A percentile compares a stretch with the other conserved stretches of the same genome.
phyloP scores from a whole-genome alignment of 2,329 filamentous ascomycete species.

The Phaeosphaeriaceae sp. region DNA sequence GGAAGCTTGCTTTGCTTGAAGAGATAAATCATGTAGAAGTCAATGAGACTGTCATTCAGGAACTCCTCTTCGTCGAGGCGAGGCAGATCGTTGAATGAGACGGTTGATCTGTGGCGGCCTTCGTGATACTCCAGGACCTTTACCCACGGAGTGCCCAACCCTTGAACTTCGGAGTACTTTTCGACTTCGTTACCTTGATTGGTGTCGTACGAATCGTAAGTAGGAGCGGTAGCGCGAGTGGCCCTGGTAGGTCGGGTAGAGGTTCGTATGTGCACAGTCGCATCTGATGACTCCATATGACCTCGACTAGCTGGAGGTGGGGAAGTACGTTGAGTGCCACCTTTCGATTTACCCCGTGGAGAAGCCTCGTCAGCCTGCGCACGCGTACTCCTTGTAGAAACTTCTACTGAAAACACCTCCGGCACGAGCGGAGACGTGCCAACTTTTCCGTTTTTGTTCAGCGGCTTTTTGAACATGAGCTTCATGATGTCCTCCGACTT shows the following conservation, averaged over 20 bases:
- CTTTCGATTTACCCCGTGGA: not conserved
- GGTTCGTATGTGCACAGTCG: not conserved
- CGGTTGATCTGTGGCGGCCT: slow-evolving; percentile 67
- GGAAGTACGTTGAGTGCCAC: not conserved
- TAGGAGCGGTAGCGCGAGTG: slow-evolving; percentile 2
- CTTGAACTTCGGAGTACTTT: slow-evolving; percentile 28
- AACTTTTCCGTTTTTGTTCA: slow-evolving; percentile 20
- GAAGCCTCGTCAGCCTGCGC: not conserved
- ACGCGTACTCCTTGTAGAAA: not conserved
- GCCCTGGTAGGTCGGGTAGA: not conserved
- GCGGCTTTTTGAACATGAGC: slow-evolving; percentile 17
- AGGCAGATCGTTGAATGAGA: slow-evolving; percentile 75
- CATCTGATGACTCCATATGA: not conserved
- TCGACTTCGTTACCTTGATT: slow-evolving; percentile 4
- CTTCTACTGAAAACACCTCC: not conserved
- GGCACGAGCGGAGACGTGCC: slow-evolving; percentile 6
- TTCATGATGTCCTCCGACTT: slow-evolving; percentile 11
- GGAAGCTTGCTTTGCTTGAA: slow-evolving; percentile 51
- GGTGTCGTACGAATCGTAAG: not conserved
- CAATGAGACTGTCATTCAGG: slow-evolving; percentile 90
- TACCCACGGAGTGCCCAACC: slow-evolving; percentile 38
- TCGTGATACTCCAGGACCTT: slow-evolving; percentile 68
- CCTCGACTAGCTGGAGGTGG: not conserved
- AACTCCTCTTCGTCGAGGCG: slow-evolving; percentile 84
- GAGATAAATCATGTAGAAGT: slow-evolving; percentile 75